phyloP scores from a whole-genome alignment of 768 basidiomycete genomes.

The Dioszegia crocea region DNA sequence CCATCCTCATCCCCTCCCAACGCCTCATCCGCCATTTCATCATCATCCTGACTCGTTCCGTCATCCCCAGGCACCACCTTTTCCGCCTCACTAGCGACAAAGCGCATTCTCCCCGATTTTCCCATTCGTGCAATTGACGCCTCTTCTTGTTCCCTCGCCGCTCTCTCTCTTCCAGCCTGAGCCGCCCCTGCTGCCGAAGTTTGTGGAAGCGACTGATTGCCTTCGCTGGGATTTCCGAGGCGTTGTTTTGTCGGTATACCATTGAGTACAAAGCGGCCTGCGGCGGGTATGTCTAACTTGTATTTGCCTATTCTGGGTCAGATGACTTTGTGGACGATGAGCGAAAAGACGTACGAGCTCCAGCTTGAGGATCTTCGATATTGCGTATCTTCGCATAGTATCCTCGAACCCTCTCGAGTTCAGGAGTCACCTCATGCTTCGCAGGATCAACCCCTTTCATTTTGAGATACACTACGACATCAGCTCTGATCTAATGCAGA shows the following conservation, averaged over 20 bases:
- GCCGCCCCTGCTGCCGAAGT: conserved; percentile 1
- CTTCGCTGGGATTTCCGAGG: neutral
- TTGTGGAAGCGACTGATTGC: too few relatives aligned
- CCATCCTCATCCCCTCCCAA: conserved; percentile 6
- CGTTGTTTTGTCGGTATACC: conserved; percentile 37
- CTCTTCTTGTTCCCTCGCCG: conserved; percentile 14
- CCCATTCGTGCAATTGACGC: conserved; percentile 14
- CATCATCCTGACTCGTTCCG: too few relatives aligned
- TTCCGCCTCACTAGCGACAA: conserved; percentile 19
- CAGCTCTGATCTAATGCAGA: neutral
- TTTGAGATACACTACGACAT: conserved; percentile 43
- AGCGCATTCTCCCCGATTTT: conserved; percentile 23
- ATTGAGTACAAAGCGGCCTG: conserved; percentile 39
- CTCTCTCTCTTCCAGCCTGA: conserved; percentile 11
- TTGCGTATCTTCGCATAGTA: conserved; percentile 46
- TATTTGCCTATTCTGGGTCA: conserved; percentile 12
- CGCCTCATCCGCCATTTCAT: neutral
- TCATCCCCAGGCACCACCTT: conserved; percentile 9
- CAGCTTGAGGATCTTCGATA: conserved; percentile 38
- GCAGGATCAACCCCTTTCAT: conserved; percentile 46
- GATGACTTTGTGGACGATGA: neutral
- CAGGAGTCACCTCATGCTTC: conserved; percentile 44
- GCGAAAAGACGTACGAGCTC: neutral
- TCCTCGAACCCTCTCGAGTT: conserved; percentile 45
- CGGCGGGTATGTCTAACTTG: conserved; percentile 33